Percentiles rank a stretch among this genome's conserved stretches.
These are phyloP conservation scores for Crithidia brevicula DNA, from an alignment of 208 protist species.

Conservation along the genomic window DNA sequence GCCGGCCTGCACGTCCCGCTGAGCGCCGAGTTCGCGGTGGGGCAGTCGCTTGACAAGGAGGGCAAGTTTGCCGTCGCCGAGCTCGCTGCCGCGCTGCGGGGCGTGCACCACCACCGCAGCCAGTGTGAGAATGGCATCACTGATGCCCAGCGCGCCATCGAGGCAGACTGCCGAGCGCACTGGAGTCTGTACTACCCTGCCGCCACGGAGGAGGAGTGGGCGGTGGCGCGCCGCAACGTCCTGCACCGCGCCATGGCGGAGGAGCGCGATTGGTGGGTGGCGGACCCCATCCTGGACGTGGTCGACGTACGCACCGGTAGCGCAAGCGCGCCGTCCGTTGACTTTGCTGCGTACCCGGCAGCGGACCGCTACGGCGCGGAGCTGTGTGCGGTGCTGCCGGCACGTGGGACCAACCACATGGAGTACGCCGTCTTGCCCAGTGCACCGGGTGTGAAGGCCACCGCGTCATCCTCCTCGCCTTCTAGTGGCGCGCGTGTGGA, in stretches of 20 bases:
- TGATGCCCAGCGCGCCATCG: conserved; percentile 50
- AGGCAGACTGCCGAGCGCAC: conserved; percentile 63
- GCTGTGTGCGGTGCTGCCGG: conserved; percentile 61
- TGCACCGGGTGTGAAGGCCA: conserved; percentile 9
- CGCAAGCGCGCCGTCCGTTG: conserved; percentile 31
- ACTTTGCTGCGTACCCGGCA: conserved; percentile 50
- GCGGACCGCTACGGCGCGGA: conserved; percentile 70
- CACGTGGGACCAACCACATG: conserved; percentile 39
- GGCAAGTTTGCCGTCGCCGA: conserved; percentile 56
- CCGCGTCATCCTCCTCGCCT: background rate
- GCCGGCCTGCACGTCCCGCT: conserved; percentile 79
- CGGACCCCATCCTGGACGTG: conserved; percentile 79
- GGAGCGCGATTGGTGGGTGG: conserved; percentile 86
- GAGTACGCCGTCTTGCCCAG: conserved; percentile 24
- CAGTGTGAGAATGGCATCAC: conserved; percentile 59
- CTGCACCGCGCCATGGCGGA: conserved; percentile 58
- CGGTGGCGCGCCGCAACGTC: conserved; percentile 57
- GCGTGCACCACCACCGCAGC: conserved; percentile 50
- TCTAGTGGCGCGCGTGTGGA: conserved; percentile 17
- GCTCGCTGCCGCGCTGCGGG: conserved; percentile 48
- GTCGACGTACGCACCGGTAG: conserved; percentile 49
- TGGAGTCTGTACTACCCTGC: conserved; percentile 83
- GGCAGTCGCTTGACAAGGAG: conserved; percentile 67
- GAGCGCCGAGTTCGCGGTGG: conserved; percentile 73
- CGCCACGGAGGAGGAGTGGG: conserved; percentile 82